phyloP scores from a whole-genome alignment of 1,139 yeast species.

The Nakaseomyces delphensis region DNA sequence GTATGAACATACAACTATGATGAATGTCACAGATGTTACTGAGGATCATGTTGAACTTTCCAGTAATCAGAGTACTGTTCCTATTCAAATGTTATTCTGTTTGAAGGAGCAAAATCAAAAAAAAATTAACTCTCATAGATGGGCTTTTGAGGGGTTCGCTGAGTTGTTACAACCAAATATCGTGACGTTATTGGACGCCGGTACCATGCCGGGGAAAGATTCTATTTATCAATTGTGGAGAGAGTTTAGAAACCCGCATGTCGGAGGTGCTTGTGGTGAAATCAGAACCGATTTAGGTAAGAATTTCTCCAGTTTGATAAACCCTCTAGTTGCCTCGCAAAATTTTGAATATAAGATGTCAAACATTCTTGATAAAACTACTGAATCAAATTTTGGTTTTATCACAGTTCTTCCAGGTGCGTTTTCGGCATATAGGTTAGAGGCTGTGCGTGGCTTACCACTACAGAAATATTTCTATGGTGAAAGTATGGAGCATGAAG shows the following conservation, averaged over 20 bases:
- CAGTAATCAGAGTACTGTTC: conserved; percentile 47
- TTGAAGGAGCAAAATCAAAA: conserved; percentile 82
- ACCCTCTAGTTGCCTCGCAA: conserved; percentile 87
- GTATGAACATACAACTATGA: conserved; percentile 74
- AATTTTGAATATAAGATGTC: conserved; percentile 91
- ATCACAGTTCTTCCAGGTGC: conserved; percentile 92
- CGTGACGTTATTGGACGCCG: conserved; percentile 79
- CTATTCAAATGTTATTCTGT: conserved; percentile 86
- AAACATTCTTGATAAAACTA: conserved; percentile 81
- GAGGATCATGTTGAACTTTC: conserved; percentile 58
- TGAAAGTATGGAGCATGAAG: conserved; percentile 59
- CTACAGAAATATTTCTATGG: conserved; percentile 86
- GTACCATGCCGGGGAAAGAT: conserved; percentile 83
- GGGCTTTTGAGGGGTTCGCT: conserved; percentile 93
- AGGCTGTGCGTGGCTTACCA: conserved; percentile 79
- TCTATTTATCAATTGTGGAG: conserved; percentile 84
- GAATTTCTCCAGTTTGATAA: conserved; percentile 55
- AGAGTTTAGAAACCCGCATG: conserved; percentile 74
- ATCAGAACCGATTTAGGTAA: conserved; percentile 82
- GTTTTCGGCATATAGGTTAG: conserved; percentile 76
- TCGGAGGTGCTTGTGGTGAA: conserved; percentile 95
- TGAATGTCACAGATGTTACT: conserved; percentile 51
- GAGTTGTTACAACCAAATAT: conserved; percentile 81
- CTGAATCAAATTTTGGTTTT: conserved; percentile 82
- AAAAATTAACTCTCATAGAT: conserved; percentile 90